Evolutionary conservation across 2,329 filamentous ascomycete genomes (phyloP), one percentile per base, ranked within the genome.

Genomic region (Penicillium sp.): DNA sequence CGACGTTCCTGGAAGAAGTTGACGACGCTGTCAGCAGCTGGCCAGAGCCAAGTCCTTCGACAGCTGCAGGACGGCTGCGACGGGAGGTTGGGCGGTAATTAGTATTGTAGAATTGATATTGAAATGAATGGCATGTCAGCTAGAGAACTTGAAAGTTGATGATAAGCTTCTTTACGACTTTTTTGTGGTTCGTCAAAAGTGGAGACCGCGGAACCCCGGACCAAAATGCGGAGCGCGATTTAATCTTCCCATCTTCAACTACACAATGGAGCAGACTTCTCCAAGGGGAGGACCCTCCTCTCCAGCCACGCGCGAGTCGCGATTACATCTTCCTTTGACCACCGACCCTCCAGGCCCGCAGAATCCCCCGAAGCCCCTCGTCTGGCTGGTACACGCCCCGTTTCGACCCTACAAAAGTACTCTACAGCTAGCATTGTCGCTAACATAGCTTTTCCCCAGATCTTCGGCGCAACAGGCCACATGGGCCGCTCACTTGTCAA

Each of bases 401-500:
- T 40, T 42, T n/a, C 38, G 35, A 28, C 36, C 27, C 27, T 14
- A n/a, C 22, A 28, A 23, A 23, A 14, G 2, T 11, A 37, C 11
- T n/a, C 22, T 24, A 24, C 10, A 37, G 34, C 20, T 24, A 10
- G 29, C 8, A 22, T 9, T 26, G 26, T 24, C 14, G 42, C 50
- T 52, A 49, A 53, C 38, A 23, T 8, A 11, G 11, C 20, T 47
- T 53, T 37, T 11, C 42, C 24, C 29, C 32, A 89, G 88, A 77
- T 97, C 44, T 98, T 96, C 69, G 93, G 93, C 40, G 90, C 89
- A 40, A 96, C 90, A n/a, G 93, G 93, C 46, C 93, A 98, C 62
- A 95, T 97, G 77, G 93, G 93, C 49, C 85, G 89, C 42, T 94
- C 87, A 6, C 80, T 97, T 16, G 87, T 91, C 49, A 91, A 93